A percentile compares a stretch with the other conserved stretches of the same genome.
Evolutionary conservation across 345 rosid genomes (phyloP).

Genomic region (Eutrema heterophyllum): DNA sequence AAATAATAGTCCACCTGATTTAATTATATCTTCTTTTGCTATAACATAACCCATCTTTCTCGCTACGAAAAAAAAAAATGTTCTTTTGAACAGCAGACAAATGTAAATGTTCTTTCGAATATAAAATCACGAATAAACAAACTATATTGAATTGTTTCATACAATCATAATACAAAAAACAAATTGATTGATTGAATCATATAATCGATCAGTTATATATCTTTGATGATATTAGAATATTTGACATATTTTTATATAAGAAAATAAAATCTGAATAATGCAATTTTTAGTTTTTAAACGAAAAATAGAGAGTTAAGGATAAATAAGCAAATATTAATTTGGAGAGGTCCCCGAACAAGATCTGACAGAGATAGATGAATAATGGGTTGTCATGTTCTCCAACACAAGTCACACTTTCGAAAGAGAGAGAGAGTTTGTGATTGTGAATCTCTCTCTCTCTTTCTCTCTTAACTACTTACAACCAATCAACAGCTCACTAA

Average conservation of each 20-base stretch:
- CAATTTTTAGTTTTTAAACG: neutral
- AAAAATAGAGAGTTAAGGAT: conserved; percentile 6
- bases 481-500: conserved; percentile 33
- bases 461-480: conserved; percentile 10
- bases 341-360: conserved; percentile 29
- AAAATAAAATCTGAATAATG: neutral
- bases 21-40: conserved; percentile 14
- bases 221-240: conserved; percentile 15
- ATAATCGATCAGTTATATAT: conserved; percentile 22
- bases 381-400: conserved; percentile 40
- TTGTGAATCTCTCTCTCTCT: conserved; percentile 9
- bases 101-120: conserved; percentile 5
- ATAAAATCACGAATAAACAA: conserved; percentile 3
- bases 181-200: conserved; percentile 24
- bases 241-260: neutral
- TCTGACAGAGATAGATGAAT: conserved; percentile 34
- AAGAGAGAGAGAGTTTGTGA: neutral
- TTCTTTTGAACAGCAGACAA: neutral
- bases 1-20: conserved; percentile 15
- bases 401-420: conserved; percentile 37
- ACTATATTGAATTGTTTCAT: conserved; percentile 1
- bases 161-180: conserved; percentile 10
- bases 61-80: conserved; percentile 6
- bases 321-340: conserved; percentile 12
- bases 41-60: conserved; percentile 18